Conservation (phyloP, 306 rosid species). For the Oxytropis ochrocephala region DNA sequence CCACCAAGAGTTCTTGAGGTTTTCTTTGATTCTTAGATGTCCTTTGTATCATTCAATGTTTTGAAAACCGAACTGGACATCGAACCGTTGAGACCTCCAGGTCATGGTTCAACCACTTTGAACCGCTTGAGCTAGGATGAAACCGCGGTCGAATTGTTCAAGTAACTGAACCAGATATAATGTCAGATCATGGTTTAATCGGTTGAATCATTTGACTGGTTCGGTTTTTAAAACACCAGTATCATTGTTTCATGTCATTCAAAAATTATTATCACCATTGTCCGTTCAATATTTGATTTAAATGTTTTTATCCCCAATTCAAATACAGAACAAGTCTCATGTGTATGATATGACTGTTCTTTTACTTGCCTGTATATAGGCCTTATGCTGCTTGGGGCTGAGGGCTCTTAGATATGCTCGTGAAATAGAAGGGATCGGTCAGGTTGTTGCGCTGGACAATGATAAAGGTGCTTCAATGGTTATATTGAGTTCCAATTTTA, state of each 20-base stretch:
- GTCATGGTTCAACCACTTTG: too few relatives aligned
- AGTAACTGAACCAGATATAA: too few relatives aligned
- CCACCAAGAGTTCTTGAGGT: constrained; percentile 96
- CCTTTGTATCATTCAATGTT: not conserved
- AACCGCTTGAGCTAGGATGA: too few relatives aligned
- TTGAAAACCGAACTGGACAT: too few relatives aligned
- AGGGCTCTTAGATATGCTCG: constrained; percentile 96
- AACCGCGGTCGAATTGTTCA: too few relatives aligned
- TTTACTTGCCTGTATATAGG: constrained; percentile 37
- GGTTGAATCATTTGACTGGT: too few relatives aligned
- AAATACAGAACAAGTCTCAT: not conserved
- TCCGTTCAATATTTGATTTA: not conserved
- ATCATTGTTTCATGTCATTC: not conserved
- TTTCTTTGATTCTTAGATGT: not conserved
- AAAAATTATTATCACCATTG: not conserved
- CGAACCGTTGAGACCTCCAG: too few relatives aligned
- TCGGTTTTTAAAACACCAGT: too few relatives aligned
- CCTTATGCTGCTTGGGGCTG: constrained; percentile 91
- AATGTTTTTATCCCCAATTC: not conserved
- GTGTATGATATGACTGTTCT: constrained; percentile 7
- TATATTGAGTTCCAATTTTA: not conserved
- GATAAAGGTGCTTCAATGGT: constrained; percentile 58
- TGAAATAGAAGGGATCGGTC: constrained; percentile 86
- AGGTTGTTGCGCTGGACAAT: constrained; percentile 92
- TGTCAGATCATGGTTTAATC: too few relatives aligned